Conservation (phyloP, 208 protist species). For the Acanthamoeba healyi region DNA sequence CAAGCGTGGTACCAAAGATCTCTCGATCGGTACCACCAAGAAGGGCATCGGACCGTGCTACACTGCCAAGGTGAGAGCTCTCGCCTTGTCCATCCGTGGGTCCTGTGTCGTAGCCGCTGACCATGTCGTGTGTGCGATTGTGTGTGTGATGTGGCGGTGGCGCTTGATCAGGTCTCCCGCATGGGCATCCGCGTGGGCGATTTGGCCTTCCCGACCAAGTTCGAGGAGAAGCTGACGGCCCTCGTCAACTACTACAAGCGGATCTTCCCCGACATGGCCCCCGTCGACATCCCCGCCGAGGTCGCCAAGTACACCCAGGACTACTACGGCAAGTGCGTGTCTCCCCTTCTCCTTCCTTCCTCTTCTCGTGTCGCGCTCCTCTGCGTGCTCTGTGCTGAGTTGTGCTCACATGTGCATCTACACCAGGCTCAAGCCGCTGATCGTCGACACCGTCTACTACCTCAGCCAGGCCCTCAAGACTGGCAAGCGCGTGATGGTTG, state of each 20-base stretch:
- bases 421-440: constrained; percentile 72
- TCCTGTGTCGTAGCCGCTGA: neutral
- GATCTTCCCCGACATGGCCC: constrained; percentile 30
- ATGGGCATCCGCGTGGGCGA: constrained; percentile 86
- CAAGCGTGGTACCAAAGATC: constrained; percentile 16
- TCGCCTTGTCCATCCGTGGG: neutral
- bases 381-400: too few species aligned
- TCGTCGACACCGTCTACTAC: constrained; percentile 86
- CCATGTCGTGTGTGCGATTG: neutral
- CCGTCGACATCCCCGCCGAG: constrained; percentile 84
- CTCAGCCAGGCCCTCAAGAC: constrained; percentile 80
- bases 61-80: constrained; percentile 76
- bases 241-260: constrained; percentile 65
- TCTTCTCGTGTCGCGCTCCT: too few species aligned
- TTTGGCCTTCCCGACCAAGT: constrained; percentile 80
- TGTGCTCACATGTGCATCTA: too few species aligned
- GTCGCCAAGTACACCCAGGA: constrained; percentile 82
- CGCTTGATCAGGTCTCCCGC: neutral
- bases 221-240: constrained; percentile 81
- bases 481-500: constrained; percentile 76
- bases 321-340: neutral
- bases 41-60: constrained; percentile 88
- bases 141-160: neutral
- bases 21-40: constrained; percentile 84
- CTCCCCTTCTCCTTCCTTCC: neutral